Evolutionary conservation across 1,139 yeast species (phyloP).

Genomic region (Suhomyces bokatorum): DNA sequence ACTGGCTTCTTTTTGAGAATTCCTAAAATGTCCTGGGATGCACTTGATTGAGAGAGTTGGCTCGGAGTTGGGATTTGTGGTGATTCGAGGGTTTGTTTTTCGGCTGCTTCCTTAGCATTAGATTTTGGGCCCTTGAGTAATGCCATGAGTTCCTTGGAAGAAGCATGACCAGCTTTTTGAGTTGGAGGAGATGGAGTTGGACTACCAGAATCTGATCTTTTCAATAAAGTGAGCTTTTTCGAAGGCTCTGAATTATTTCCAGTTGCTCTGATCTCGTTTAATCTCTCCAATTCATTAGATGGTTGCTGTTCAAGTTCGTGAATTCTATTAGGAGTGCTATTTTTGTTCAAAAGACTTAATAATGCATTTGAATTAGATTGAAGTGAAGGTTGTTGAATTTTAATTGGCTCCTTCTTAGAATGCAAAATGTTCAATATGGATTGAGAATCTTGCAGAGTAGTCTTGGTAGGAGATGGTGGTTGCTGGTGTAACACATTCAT

Average conservation of each 20-base stretch:
- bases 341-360: constrained; percentile 6
- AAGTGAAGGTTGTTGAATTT: background rate
- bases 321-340: constrained; percentile 1
- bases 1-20: constrained; percentile 19
- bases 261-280: constrained; percentile 11
- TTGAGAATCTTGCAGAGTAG: constrained; percentile 6
- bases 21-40: constrained; percentile 24
- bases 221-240: constrained; percentile 35
- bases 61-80: constrained; percentile 1
- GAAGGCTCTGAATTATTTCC: constrained; percentile 19
- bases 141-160: constrained; percentile 20
- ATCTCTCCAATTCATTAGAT: constrained; percentile 31
- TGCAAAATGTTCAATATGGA: constrained; percentile 7
- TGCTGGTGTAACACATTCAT: constrained; percentile 13
- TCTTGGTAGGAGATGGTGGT: background rate
- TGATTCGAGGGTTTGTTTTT: constrained; percentile 1
- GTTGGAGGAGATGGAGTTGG: background rate
- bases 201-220: constrained; percentile 21
- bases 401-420: constrained; percentile 3
- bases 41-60: constrained; percentile 7
- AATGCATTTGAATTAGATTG: constrained; percentile 4
- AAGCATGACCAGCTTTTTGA: constrained; percentile 5
- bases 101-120: background rate
- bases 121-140: constrained; percentile 17
- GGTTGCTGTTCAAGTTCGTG: constrained; percentile 17